Conservation (phyloP, 305 asterid genomes). For the Stenogyne calaminthoides region DNA sequence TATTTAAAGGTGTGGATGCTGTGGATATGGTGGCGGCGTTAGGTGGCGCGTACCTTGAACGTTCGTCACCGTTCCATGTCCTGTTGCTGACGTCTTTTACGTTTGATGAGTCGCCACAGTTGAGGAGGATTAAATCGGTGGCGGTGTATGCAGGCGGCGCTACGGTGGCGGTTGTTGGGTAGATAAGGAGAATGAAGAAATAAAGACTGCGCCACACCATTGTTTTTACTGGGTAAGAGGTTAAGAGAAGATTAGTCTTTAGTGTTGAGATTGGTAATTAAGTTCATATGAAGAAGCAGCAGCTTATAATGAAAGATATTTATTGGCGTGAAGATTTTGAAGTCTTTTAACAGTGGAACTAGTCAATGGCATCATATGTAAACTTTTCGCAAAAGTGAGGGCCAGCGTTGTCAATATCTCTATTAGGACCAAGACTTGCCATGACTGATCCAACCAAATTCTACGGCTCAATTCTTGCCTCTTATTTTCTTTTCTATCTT, state of each 20-base stretch:
- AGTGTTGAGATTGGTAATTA: neutral
- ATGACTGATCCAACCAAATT: no score
- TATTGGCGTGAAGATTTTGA: no score
- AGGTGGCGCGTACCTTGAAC: conserved; percentile 25
- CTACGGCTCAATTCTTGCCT: no score
- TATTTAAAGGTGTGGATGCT: neutral
- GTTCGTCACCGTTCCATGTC: conserved; percentile 43
- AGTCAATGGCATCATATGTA: no score
- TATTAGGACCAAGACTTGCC: no score
- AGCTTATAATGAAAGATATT: no score
- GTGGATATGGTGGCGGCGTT: neutral
- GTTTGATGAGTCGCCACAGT: conserved; percentile 43
- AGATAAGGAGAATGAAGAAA: conserved; percentile 27
- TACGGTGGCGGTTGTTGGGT: conserved; percentile 20
- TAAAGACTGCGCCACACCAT: neutral
- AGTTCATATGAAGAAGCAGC: no score
- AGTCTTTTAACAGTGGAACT: no score
- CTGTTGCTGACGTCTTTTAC: conserved; percentile 13
- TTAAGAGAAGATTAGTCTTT: no score
- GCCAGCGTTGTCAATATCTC: no score
- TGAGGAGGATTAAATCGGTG: conserved; percentile 49
- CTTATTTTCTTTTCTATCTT: no score
- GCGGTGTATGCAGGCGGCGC: conserved; percentile 35
- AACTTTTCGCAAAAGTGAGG: no score
- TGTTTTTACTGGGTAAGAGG: neutral